Conservation (phyloP, 2,329 filamentous ascomycete species). For the Sarocladium brachiariae region DNA sequence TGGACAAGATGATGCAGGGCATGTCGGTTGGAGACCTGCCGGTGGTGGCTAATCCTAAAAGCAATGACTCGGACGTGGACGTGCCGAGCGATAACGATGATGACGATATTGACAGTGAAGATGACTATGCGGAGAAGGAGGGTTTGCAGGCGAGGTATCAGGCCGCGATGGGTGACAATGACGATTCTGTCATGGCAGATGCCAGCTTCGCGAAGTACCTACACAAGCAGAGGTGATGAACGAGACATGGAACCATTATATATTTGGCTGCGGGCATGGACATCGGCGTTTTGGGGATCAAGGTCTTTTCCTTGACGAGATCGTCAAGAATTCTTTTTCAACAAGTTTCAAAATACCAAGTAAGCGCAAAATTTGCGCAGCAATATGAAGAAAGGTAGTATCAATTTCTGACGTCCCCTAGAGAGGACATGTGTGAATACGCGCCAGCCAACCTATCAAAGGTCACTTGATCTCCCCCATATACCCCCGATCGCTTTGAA, state of each 20-base stretch:
- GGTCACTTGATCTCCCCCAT: not conserved
- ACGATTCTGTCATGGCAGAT: slow-evolving; percentile 42
- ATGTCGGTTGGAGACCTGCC: slow-evolving; percentile 52
- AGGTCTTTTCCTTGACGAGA: too few species aligned
- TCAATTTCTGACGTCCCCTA: not conserved
- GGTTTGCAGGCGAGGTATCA: slow-evolving; percentile 71
- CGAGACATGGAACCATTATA: not conserved
- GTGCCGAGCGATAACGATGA: slow-evolving; percentile 50
- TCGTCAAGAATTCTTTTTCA: too few species aligned
- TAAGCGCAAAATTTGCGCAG: not conserved
- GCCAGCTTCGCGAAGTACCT: slow-evolving; percentile 59
- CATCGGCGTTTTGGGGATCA: not conserved
- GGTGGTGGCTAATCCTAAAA: slow-evolving; percentile 19
- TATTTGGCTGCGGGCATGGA: not conserved
- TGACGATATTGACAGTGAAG: slow-evolving; percentile 50
- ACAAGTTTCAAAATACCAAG: not conserved
- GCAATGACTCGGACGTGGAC: slow-evolving; percentile 42
- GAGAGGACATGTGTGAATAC: not conserved
- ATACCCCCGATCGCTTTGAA: not conserved
- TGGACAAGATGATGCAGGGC: slow-evolving; percentile 91
- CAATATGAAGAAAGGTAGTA: not conserved
- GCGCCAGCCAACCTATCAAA: not conserved
- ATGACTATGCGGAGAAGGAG: slow-evolving; percentile 54
- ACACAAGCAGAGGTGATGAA: slow-evolving; percentile 33
- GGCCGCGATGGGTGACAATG: slow-evolving; percentile 59